Base-by-base conservation (phyloP, 768 basidiomycete species). In the Cytidiella melzeri region DNA sequence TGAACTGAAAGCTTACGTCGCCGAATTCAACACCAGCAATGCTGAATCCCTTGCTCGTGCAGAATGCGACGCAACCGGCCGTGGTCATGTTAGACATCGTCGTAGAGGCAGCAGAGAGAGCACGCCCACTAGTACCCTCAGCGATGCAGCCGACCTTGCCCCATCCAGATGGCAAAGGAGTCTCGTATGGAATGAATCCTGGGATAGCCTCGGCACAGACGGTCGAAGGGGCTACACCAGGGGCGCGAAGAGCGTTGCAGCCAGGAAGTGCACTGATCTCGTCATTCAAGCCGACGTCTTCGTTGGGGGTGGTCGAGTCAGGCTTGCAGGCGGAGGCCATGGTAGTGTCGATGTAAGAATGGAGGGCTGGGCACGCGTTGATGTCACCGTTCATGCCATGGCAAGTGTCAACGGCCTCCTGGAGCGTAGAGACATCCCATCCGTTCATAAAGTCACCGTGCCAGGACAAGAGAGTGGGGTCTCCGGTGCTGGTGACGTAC, bases 1-100 rank as follows among this genome's bases (percentile, higher is more conserved):
- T n/a, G 23, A 6, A 3, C 19, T n/a, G 42, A 43, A 24, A 53
- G 54, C 56, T 34, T 49, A 55, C 59, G 49, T 58, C 56, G 27
- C 55, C 45, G 51, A 55, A 64, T 53, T 64, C 63, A 41, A 55
- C 50, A 25, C 61, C 63, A 7, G 61, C 63, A 41, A 59, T 52
- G 45, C 37, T 47, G 57, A 56, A 64, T 44, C 54, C 55, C 54
- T 58, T 49, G 55, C 48, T 42, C n/a, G 39, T 52, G 44, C 60
- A 61, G 58, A 53, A 61, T 42, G 39, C 41, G n/a, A 57, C 60
- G 40, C 60, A 61, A 37, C 24, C 40, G 36, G 48, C 53, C 37
- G 36, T 40, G 10, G 57, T 59, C 60, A 61, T 61, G 56, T 56
- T 56, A 34, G 41, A 19, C 40, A 46, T 28, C 20, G 41, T 53